Evolutionary conservation across 345 rosid species (phyloP).

Genomic region (Iberis pinnata): DNA sequence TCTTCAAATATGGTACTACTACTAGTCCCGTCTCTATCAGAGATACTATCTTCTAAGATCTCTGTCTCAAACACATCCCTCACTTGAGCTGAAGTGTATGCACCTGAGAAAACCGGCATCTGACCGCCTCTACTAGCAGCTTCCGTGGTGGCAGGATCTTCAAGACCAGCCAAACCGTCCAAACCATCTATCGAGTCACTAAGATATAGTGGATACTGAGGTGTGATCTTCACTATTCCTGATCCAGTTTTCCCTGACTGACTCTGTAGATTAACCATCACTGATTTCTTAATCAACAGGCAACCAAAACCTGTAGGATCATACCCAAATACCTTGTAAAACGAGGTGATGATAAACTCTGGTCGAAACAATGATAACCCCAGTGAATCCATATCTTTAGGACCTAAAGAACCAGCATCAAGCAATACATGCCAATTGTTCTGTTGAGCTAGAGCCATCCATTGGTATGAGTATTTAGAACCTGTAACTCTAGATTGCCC

Average conservation of each 20-base stretch:
- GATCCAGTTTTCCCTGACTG: conserved; percentile 88
- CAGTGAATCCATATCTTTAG: conserved; percentile 97
- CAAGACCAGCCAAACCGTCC: conserved; percentile 48
- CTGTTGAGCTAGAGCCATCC: conserved; percentile 99
- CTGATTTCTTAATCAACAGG: conserved; percentile 87
- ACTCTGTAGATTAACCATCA: conserved; percentile 82
- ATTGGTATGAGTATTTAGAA: conserved; percentile 88
- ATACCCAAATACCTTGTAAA: conserved; percentile 83
- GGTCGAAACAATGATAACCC: conserved; percentile 94
- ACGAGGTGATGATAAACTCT: conserved; percentile 88
- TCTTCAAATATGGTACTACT: conserved; percentile 76
- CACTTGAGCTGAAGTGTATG: conserved; percentile 74
- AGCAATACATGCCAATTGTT: conserved; percentile 97
- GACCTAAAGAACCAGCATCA: conserved; percentile 97
- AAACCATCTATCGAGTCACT: conserved; percentile 83
- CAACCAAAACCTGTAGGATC: conserved; percentile 99
- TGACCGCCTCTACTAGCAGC: conserved; percentile 44
- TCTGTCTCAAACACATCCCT: conserved; percentile 89
- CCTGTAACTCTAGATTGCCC: conserved; percentile 96
- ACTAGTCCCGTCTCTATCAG: conserved; percentile 84
- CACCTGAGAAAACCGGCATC: conserved; percentile 96
- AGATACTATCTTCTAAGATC: conserved; percentile 58
- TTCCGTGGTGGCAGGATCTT: conserved; percentile 53
- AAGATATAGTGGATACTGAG: conserved; percentile 77
- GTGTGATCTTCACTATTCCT: conserved; percentile 95